Base-by-base conservation (phyloP, 306 rosid species). In the Prunus mira region DNA sequence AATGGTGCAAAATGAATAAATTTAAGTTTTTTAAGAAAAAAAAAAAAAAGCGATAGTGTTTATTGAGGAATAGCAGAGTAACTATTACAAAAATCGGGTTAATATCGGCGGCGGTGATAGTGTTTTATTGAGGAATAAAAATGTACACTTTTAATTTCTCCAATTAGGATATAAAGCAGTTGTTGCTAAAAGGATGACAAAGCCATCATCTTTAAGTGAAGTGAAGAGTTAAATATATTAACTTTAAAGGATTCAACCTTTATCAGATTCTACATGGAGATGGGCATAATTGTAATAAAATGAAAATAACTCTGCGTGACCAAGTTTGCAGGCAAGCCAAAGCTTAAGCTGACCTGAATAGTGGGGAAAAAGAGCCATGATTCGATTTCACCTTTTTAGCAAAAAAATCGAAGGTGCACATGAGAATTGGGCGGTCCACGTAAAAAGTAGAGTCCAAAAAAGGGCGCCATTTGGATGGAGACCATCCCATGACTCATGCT, bases 351-450 rank as follows among this genome's bases (percentile, higher is more conserved):
- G 79, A 32, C 12, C 12, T 27, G 65, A 9, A 15, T 45, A 24
- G 69, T 12, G 64, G 71, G 74, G 46, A 43, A 52, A 14, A 84
- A 87, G 63, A 51, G 74, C 41, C 83, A 24, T 71, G 90, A 65
- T 75, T 85, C 85, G 58, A 28, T 65, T 51, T 74, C 43, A 56
- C 61, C 77, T 79, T 79, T 87, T 41, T 17, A 52, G 80, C 64
- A 45, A 25, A 80, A 83, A 78, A 72, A 75, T 54, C 28, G 57
- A 69, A 32, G 72, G 79, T 71, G 75, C 51, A 73, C 89, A 89
- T 76, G 91, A 83, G 87, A 82, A 87, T 87, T 78, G 91, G 73
- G 88, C 85, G 96, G 93, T 64, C 81, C 82, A 79, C 75, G 88
- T 86, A 86, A 68, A 88, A 92, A 83, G 88, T 70, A 5, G 27